Base-by-base conservation (phyloP, 164 flowering plant species). In the Magnolia changhungtana region DNA sequence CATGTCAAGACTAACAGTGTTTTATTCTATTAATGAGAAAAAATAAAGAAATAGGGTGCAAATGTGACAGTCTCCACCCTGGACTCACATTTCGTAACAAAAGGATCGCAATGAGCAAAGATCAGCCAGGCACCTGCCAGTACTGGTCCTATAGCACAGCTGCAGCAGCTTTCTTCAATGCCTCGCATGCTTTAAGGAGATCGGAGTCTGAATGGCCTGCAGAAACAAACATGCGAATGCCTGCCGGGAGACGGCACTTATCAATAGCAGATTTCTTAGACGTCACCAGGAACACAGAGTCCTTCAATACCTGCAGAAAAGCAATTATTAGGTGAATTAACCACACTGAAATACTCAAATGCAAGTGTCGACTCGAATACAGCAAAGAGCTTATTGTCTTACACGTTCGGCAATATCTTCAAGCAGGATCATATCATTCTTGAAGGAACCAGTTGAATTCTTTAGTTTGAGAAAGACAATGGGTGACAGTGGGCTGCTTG, bases 171-270 rank as follows among this genome's bases (percentile, higher is more conserved):
- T 78, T 79, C 77, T 78, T 81, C 74, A 84, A 58, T 71, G 84
- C 82, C 65, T 86, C 90, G 4, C 86, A 83, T n/a, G 87, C 90
- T 81, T 83, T 89, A 31, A 73, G 66, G 69, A 96, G 78, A 86
- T 94, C 97, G 20, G 88, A 72, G 78, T 92, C 92, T 20, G 95
- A 80, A 81, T 96, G 98, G 16, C 77, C 97, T 31, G 99, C 93
- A 72, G 99, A 96, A 49, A 94, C 92, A 68, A 84, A 87, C 79
- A 94, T 77, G 79, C 87, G 85, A 67, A 96, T 88, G 49, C 98
- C 98, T 10, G 86, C 87, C 8, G 98, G 96, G 70, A 96, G 81
- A 23, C 76, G 79, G 77, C 97, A 93, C 79, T 87, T 94, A 80
- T 96, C 99, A 13, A 92, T 85, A 7, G 81, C 80, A 52, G 99